A percentile compares a stretch with the other conserved stretches of the same genome.
Conservation (phyloP, 345 rosid genomes). For the Lagerstroemia speciosa region DNA sequence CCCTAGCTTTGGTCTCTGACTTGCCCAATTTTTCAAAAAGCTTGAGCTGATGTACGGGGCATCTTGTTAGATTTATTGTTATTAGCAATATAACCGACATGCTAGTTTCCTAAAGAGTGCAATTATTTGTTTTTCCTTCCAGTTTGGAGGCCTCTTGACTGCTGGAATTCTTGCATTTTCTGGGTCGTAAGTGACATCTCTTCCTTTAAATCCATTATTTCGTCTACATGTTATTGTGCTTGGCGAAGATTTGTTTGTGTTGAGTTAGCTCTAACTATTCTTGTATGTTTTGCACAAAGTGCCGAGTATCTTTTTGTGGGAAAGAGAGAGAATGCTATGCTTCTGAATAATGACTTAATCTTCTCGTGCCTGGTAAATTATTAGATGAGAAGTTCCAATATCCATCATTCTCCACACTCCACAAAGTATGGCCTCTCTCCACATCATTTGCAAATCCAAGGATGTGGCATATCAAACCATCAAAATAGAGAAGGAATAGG, state of each 20-base stretch:
- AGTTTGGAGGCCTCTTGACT: constrained; percentile 91
- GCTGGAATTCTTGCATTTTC: constrained; percentile 76
- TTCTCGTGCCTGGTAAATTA: not conserved
- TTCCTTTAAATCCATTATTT: constrained; percentile 3
- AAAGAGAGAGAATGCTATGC: not conserved
- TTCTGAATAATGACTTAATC: not conserved
- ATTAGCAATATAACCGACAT: not conserved
- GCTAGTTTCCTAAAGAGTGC: not conserved
- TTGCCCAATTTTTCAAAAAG: not conserved
- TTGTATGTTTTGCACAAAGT: not conserved
- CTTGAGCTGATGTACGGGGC: not conserved
- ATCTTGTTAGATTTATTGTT: not conserved
- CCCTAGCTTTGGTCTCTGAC: not conserved
- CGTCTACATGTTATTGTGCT: not conserved
- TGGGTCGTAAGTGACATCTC: constrained; percentile 61
- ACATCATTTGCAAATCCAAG: too few species aligned
- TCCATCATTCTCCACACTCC: too few species aligned
- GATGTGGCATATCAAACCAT: too few species aligned
- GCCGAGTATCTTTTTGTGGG: too few species aligned
- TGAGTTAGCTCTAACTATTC: not conserved
- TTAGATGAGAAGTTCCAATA: not conserved
- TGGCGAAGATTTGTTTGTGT: not conserved
- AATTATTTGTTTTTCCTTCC: constrained; percentile 6
- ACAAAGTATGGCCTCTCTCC: not conserved
- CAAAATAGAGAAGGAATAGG: too few species aligned